Percentiles rank a stretch among this genome's conserved stretches.
Conservation (phyloP, 345 rosid species). For the Salix udensis region DNA sequence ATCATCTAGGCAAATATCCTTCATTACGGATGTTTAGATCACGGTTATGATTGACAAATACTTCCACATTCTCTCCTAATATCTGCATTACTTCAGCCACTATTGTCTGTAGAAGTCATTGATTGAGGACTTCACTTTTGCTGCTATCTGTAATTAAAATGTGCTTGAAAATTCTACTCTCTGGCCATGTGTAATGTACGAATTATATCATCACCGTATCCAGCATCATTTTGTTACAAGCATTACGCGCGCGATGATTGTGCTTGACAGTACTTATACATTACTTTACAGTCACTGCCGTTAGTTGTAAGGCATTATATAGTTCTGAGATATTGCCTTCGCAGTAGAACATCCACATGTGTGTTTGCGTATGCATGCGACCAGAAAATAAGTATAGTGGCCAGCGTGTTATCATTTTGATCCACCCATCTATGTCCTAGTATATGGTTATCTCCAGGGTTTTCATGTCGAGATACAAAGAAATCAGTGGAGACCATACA, state of each 20-base stretch:
- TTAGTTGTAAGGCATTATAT: neutral
- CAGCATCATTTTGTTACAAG: too few relatives aligned
- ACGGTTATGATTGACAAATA: neutral
- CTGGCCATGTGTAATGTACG: too few relatives aligned
- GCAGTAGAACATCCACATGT: neutral
- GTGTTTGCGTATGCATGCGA: neutral
- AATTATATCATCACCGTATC: too few relatives aligned
- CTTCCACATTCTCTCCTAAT: neutral
- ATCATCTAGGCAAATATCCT: neutral
- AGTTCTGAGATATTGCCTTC: too few relatives aligned
- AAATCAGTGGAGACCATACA: neutral
- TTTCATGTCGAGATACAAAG: neutral
- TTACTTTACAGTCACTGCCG: slow-evolving; percentile 3
- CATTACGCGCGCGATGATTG: too few relatives aligned
- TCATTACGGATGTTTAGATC: neutral
- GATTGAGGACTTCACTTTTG: too few relatives aligned
- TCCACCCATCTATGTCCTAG: neutral
- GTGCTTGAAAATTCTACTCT: too few relatives aligned
- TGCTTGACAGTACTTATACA: neutral
- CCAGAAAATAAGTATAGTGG: neutral
- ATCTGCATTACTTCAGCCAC: neutral
- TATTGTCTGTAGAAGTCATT: neutral
- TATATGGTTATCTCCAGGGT: neutral
- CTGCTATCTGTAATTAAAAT: too few relatives aligned
- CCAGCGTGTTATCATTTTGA: neutral